Evolutionary conservation across 176 grass and related monocot genomes (phyloP).

Genomic region (Themeda triandra): DNA sequence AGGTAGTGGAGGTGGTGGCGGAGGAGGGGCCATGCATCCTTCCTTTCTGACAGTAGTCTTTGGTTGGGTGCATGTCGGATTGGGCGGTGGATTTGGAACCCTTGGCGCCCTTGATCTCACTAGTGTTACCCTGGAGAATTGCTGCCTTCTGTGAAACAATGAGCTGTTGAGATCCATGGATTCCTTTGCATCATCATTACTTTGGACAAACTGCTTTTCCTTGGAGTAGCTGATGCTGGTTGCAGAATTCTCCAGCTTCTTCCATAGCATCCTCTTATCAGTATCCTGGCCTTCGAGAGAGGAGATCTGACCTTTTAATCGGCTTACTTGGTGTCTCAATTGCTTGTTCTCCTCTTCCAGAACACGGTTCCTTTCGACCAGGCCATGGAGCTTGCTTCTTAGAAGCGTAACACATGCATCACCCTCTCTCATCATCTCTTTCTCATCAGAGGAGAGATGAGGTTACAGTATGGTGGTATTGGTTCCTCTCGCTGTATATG

Average conservation of each 20-base stretch:
- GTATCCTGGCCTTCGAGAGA: conserved; percentile 59
- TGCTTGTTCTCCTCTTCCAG: conserved; percentile 89
- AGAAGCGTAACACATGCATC: conserved; percentile 51
- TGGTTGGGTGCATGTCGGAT: conserved; percentile 29
- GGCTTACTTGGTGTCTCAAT: conserved; percentile 65
- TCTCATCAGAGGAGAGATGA: conserved; percentile 30
- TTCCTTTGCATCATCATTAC: conserved; percentile 34
- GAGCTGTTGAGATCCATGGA: conserved; percentile 35
- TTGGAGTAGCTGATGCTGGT: conserved; percentile 35
- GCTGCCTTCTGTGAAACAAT: conserved; percentile 34
- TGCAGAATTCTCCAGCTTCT: conserved; percentile 59
- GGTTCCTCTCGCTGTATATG: conserved; percentile 30
- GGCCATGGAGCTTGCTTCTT: conserved; percentile 67
- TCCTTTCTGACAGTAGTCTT: conserved; percentile 33
- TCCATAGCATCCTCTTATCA: conserved; percentile 55
- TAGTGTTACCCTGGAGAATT: conserved; percentile 30
- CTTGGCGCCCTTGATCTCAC: conserved; percentile 58
- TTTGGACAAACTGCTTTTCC: conserved; percentile 62
- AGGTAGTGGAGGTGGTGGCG: conserved; percentile 55
- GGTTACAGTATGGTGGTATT: conserved; percentile 32
- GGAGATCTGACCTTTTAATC: conserved; percentile 58
- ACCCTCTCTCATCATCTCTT: conserved; percentile 68
- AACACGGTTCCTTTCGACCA: conserved; percentile 62
- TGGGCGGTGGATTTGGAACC: conserved; percentile 81
- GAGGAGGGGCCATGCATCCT: conserved; percentile 45